These are phyloP conservation scores for Dovyalis caffra DNA, from an alignment of 345 rosid genomes.

Conservation along the genomic window DNA sequence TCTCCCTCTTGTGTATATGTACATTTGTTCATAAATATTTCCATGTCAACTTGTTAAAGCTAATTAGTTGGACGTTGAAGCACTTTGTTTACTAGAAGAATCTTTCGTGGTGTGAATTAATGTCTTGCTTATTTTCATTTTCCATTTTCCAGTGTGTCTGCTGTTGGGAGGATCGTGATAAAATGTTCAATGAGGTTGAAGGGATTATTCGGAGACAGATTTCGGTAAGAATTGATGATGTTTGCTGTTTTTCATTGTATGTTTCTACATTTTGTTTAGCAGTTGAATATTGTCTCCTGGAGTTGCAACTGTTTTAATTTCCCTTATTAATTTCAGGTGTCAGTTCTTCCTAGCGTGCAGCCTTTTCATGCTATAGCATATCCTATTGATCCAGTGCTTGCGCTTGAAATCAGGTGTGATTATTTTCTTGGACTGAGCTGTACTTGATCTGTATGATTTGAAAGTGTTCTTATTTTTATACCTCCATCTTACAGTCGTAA, in stretches of 20 bases:
- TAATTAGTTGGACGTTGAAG: not conserved
- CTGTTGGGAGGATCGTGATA: slow-evolving; percentile 90
- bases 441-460: not conserved
- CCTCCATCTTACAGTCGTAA: slow-evolving; percentile 60
- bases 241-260: not conserved
- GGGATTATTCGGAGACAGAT: slow-evolving; percentile 84
- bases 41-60: not conserved
- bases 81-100: not conserved
- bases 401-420: slow-evolving; percentile 88
- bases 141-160: slow-evolving; percentile 63
- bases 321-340: slow-evolving; percentile 49
- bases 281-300: not conserved
- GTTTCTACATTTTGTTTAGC: not conserved
- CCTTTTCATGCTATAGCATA: slow-evolving; percentile 99
- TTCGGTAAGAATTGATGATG: slow-evolving; percentile 41
- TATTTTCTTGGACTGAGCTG: not conserved
- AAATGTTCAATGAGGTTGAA: slow-evolving; percentile 83
- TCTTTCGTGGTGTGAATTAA: not conserved
- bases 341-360: slow-evolving; percentile 93
- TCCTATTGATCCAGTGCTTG: slow-evolving; percentile 92
- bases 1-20: not conserved
- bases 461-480: not conserved
- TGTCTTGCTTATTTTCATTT: not conserved
- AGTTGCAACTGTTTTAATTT: not conserved
- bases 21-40: not conserved